Evolutionary conservation across 371 early-diverging fungal genomes (phyloP).

Genomic region (Zychaea mexicana): DNA sequence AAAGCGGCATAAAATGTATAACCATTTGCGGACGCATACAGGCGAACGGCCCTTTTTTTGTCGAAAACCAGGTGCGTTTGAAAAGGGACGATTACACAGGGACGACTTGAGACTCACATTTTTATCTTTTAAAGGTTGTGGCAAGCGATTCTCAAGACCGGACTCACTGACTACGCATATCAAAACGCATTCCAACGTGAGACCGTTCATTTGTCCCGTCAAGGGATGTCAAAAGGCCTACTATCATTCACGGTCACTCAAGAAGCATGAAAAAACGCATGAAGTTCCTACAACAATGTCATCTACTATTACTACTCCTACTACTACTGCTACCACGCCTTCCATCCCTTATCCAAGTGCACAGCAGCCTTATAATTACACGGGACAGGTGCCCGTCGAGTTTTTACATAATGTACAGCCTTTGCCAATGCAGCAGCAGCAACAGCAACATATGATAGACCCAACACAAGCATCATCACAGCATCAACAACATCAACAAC

Average conservation of each 20-base stretch:
- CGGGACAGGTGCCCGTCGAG: slow-evolving; percentile 20
- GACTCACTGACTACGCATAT: slow-evolving; percentile 90
- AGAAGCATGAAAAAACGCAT: slow-evolving; percentile 77
- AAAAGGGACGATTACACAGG: not conserved
- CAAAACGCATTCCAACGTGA: slow-evolving; percentile 83
- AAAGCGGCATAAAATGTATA: slow-evolving; percentile 89
- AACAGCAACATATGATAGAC: slow-evolving; percentile 9
- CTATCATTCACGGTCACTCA: slow-evolving; percentile 81
- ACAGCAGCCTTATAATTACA: slow-evolving; percentile 2
- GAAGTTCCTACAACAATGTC: too few species aligned
- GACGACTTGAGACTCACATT: not conserved
- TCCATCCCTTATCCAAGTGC: not conserved
- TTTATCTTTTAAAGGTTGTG: slow-evolving; percentile 55
- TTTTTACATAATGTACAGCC: slow-evolving; percentile 12
- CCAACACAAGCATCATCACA: too few species aligned
- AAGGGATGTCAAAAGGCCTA: slow-evolving; percentile 76
- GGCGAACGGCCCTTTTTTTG: slow-evolving; percentile 76
- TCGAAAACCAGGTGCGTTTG: slow-evolving; percentile 21
- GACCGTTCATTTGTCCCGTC: slow-evolving; percentile 68
- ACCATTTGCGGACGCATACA: slow-evolving; percentile 90
- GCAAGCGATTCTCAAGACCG: slow-evolving; percentile 84
- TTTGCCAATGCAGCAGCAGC: slow-evolving; percentile 10
- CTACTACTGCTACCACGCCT: not conserved
- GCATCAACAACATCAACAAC: not conserved
- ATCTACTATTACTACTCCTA: too few species aligned